A percentile compares a stretch with the other conserved stretches of the same genome.
Conservation (phyloP, 345 rosid species). For the Gynandropsis gynandra region DNA sequence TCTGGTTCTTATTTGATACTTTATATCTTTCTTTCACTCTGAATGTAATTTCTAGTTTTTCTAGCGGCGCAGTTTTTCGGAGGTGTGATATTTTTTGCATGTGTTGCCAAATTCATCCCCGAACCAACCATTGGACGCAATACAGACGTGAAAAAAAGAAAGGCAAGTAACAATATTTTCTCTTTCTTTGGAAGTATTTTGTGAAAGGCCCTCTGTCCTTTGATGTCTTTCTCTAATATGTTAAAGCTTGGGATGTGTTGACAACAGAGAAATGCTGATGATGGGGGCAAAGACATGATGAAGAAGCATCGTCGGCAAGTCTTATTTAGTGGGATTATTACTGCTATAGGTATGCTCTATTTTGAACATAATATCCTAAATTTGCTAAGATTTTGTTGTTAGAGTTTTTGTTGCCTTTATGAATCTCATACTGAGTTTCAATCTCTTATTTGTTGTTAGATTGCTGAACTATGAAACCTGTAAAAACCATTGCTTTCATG, state of each 20-base stretch:
- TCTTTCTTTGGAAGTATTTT: constrained; percentile 2
- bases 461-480: not conserved
- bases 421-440: not conserved
- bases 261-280: constrained; percentile 55
- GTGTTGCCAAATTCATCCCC: constrained; percentile 80
- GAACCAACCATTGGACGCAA: constrained; percentile 63
- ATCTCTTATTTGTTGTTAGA: constrained; percentile 12
- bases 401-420: constrained; percentile 3
- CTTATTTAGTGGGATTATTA: constrained; percentile 78
- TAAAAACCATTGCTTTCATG: constrained; percentile 9
- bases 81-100: constrained; percentile 84
- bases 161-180: constrained; percentile 38
- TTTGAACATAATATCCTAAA: constrained; percentile 6
- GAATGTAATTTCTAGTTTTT: constrained; percentile 26
- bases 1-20: constrained; percentile 5
- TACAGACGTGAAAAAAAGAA: constrained; percentile 57
- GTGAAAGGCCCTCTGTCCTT: constrained; percentile 3
- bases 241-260: constrained; percentile 27
- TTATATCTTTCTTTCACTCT: constrained; percentile 11
- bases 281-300: constrained; percentile 73
- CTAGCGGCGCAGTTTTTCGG: constrained; percentile 66
- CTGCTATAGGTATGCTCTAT: constrained; percentile 68
- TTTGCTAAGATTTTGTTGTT: not conserved
- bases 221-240: constrained; percentile 8
- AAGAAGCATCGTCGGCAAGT: constrained; percentile 92